phyloP scores from a whole-genome alignment of 345 rosid genomes.

The Eucalyptus victrix region DNA sequence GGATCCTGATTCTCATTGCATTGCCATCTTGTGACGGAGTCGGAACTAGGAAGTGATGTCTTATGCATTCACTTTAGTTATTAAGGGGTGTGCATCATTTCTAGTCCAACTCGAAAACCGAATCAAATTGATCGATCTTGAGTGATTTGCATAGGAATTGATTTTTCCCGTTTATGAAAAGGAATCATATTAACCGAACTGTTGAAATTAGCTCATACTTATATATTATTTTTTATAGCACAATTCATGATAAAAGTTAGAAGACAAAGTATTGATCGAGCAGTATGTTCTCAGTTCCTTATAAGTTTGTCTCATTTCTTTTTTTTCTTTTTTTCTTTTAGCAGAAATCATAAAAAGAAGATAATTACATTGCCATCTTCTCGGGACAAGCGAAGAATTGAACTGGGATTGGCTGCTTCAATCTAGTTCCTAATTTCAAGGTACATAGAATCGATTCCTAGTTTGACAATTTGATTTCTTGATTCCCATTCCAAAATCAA shows the following conservation, averaged over 20 bases:
- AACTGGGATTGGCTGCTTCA: background rate
- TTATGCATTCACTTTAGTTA: background rate
- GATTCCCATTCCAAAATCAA: background rate
- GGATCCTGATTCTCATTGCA: background rate
- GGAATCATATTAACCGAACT: too few relatives aligned
- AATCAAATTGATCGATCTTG: background rate
- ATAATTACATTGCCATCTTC: background rate
- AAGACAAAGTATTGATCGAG: background rate
- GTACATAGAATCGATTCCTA: background rate
- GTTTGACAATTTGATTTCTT: background rate
- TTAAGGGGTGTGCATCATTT: background rate
- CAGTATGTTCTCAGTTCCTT: background rate
- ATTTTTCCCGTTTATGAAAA: too few relatives aligned
- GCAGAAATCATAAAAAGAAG: background rate
- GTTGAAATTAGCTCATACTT: rapidly evolving
- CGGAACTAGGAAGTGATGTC: background rate
- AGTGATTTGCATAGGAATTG: background rate
- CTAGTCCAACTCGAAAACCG: background rate
- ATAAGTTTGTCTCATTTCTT: rapidly evolving
- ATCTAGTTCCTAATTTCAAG: background rate
- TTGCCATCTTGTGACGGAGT: background rate
- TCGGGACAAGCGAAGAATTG: background rate
- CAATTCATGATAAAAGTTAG: background rate
- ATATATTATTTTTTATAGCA: background rate
- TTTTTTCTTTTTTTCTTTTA: background rate